Evolutionary conservation across 768 basidiomycete genomes (phyloP), one percentile per base, ranked within the genome.

Genomic region (Mycena haematopus): DNA sequence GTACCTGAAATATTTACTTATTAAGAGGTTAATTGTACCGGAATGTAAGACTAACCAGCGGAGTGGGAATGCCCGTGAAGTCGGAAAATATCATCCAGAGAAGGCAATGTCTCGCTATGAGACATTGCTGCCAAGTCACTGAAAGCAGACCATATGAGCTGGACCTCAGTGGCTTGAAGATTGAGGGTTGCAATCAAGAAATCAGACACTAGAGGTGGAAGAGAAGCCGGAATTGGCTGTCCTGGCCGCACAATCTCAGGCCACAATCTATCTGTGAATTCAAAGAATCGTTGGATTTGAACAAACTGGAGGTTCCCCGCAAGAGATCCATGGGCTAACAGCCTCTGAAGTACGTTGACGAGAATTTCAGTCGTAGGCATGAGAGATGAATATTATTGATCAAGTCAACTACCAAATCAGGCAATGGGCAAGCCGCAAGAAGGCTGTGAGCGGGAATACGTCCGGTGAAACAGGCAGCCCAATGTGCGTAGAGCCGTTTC

Each of bases 61-160:
- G n/a, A n/a, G n/a, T n/a, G n/a, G n/a, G n/a, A n/a, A 3, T 19
- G 33, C 1, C n/a, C 36, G 27, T 62, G 54, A 8, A 56, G 17
- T 1, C 61, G 61, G 14, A 62, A 56, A 11, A 2, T 2, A 21
- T 62, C 55, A n/a, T 62, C 61, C 36, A 62, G 10, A 4, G 53
- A 33, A 2, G 22, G 19, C 15, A n/a, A 4, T 15, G 36, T 3
- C 1, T 33, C 29, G 6, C 10, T 1, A 11, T 62, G 19, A 2
- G 4, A 21, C 2, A 3, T 19, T 33, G 51, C 47, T 2, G 21
- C 38, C 1, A 62, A 3, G 29, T 62, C 55, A 5, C 15, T 9
- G 35, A 56, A 62, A 1, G 61, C 61, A 46, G 1, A 4, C 61
- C 61, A 62, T 17, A 29, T 50, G 19, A 62, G 60, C 8, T 54